A percentile compares a stretch with the other conserved stretches of the same genome.
Evolutionary conservation across 163 green algal species (phyloP).

Genomic region (Coccomyxa subellipsoidea): DNA sequence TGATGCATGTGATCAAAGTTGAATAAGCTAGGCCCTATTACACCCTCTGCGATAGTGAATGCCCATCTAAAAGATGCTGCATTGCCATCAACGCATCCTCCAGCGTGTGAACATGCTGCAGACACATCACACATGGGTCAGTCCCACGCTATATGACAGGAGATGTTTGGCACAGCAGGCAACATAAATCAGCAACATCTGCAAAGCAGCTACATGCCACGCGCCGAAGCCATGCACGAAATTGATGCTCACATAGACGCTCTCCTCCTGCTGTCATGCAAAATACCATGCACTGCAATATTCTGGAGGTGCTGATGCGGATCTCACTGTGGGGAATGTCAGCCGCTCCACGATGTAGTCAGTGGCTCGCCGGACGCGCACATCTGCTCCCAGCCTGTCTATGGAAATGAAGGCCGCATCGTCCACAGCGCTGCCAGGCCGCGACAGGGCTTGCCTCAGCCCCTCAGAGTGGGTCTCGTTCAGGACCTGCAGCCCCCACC

Average conservation of each 20-base stretch:
- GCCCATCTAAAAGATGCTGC: slow-evolving; percentile 13
- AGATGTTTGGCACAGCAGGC: neutral
- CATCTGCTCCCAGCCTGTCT: slow-evolving; percentile 77
- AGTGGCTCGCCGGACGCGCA: slow-evolving; percentile 65
- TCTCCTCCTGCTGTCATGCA: neutral
- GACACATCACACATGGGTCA: neutral
- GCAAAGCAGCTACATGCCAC: neutral
- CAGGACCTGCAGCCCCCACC: slow-evolving; percentile 37
- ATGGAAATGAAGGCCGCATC: slow-evolving; percentile 88
- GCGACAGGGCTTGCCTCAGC: slow-evolving; percentile 34
- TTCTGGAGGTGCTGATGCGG: neutral
- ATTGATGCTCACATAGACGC: neutral
- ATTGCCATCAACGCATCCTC: slow-evolving; percentile 42
- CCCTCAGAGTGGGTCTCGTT: slow-evolving; percentile 52
- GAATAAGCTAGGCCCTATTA: no score
- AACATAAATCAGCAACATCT: neutral
- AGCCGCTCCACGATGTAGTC: slow-evolving; percentile 86
- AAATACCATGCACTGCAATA: neutral
- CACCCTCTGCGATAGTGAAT: neutral
- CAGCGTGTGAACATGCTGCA: slow-evolving; percentile 54
- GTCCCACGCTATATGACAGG: no score
- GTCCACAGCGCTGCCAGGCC: slow-evolving; percentile 39
- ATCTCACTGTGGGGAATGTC: slow-evolving; percentile 43
- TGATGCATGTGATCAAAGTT: neutral
- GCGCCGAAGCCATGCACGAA: neutral